A percentile compares a stretch with the other conserved stretches of the same genome.
Conservation (phyloP, 148 eudicot species). For the Diospyros lotus region DNA sequence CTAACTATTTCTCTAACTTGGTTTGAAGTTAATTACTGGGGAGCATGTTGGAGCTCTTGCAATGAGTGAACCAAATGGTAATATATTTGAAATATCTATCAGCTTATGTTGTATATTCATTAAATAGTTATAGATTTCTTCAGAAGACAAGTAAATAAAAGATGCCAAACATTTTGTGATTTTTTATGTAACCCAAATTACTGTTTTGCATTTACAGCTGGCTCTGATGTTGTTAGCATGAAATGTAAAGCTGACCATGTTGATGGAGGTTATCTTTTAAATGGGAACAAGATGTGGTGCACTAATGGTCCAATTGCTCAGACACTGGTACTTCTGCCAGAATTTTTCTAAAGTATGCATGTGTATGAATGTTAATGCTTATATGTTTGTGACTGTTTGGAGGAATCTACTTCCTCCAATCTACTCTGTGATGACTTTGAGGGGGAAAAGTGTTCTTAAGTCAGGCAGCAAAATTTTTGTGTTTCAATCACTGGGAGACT, state of each 20-base stretch:
- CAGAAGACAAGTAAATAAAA: neutral
- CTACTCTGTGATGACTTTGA: neutral
- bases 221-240: slow-evolving; percentile 99
- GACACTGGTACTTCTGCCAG: slow-evolving; percentile 57
- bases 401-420: neutral
- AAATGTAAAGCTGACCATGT: slow-evolving; percentile 91
- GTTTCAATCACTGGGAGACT: neutral
- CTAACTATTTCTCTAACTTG: slow-evolving; percentile 13
- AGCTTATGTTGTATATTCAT: neutral
- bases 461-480: neutral
- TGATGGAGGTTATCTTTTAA: slow-evolving; percentile 83
- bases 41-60: slow-evolving; percentile 99
- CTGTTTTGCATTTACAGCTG: slow-evolving; percentile 52
- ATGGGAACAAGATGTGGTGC: slow-evolving; percentile 99
- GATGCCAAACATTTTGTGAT: neutral
- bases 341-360: neutral
- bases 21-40: slow-evolving; percentile 86
- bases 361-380: neutral
- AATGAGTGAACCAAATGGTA: slow-evolving; percentile 99
- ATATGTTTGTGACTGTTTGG: neutral
- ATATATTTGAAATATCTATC: slow-evolving; percentile 9
- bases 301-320: slow-evolving; percentile 95
- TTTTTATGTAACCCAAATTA: slow-evolving; percentile 14
- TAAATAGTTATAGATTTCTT: neutral
- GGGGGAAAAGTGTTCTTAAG: neutral